phyloP scores from a whole-genome alignment of 176 grass and related monocot species.

The Carex cristatella region DNA sequence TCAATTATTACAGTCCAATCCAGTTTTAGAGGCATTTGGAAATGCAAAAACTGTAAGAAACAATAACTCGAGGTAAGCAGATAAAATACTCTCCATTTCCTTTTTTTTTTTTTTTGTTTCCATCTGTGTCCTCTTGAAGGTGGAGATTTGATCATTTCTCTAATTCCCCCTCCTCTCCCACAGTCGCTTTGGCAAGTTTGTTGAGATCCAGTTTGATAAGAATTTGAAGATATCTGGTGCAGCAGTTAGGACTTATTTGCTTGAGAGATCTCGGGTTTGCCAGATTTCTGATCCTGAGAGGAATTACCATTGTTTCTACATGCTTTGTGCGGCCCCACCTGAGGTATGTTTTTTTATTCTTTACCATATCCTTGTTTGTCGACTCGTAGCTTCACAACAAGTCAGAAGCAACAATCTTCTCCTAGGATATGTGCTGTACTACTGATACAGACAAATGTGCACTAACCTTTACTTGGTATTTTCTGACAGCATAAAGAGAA shows the following conservation, averaged over 20 bases:
- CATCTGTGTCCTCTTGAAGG: neutral
- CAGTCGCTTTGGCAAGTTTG: conserved; percentile 97
- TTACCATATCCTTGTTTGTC: conserved; percentile 13
- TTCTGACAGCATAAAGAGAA: conserved; percentile 63
- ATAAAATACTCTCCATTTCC: neutral
- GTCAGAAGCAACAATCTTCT: neutral
- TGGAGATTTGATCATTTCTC: conserved; percentile 15
- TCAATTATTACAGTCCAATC: conserved; percentile 74
- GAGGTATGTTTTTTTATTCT: conserved; percentile 45
- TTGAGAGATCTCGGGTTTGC: conserved; percentile 95
- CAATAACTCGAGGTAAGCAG: conserved; percentile 86
- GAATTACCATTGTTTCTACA: conserved; percentile 99
- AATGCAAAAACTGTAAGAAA: conserved; percentile 99
- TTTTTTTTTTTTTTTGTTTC: neutral
- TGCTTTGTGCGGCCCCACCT: conserved; percentile 80
- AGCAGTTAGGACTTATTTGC: conserved; percentile 87
- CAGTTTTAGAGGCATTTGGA: conserved; percentile 99
- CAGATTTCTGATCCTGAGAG: conserved; percentile 90
- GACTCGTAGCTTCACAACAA: neutral
- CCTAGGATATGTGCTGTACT: neutral
- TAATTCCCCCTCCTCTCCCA: conserved; percentile 20
- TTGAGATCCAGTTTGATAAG: conserved; percentile 95
- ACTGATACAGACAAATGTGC: neutral
- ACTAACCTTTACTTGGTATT: neutral
- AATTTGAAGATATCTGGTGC: conserved; percentile 83